Base-by-base conservation (phyloP, 192 early-diverging fungal species). In the Backusella australiensis region DNA sequence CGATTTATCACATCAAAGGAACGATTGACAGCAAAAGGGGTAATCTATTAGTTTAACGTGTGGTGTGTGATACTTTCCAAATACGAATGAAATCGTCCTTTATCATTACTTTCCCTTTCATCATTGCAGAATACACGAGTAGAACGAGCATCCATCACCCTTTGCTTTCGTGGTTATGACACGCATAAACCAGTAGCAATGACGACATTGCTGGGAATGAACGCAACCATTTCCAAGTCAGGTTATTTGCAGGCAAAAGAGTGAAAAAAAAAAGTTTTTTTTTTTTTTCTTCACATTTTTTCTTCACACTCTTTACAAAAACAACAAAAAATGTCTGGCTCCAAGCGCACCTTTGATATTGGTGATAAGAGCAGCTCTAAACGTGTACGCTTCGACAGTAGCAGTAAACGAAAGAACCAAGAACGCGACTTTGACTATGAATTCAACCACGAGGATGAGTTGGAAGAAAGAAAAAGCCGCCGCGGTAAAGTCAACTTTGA, bases 401-500 rank as follows among this genome's bases (percentile, higher is more conserved):
- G 17, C 17, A 46, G 23, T 11, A 72, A 29, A 42, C 67, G 53
- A 72, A 39, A 23, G 53, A 68, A 67, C 14, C 53, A 53, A 15
- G 32, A 72, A 21, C 44, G 21, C n/a, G 38, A 39, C 1, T 49
- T 71, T 35, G 82, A 81, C 19, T 46, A 74, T 41, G 85, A 83
- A 56, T 75, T 90, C 56, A 82, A 88, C 68, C 85, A 87, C 71
- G 80, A 85, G 49, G 83, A 82, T n/a, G 69, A 77, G 2, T 49
- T 90, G n/a, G 89, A 90, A 71, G 69, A 77, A 32, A 82, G 82
- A 42, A 88, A 87, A 75, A 32, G 34, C 32, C 80, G 89, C 11
- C 81, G 85, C 9, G 85, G 89, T 17, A 84, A 77, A 12, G 84
- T 90, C 34, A 86, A 84, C 11, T 72, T 83, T 2, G 86, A 88